Evolutionary conservation across 345 rosid genomes (phyloP).

Genomic region (Erodium maritimum): DNA sequence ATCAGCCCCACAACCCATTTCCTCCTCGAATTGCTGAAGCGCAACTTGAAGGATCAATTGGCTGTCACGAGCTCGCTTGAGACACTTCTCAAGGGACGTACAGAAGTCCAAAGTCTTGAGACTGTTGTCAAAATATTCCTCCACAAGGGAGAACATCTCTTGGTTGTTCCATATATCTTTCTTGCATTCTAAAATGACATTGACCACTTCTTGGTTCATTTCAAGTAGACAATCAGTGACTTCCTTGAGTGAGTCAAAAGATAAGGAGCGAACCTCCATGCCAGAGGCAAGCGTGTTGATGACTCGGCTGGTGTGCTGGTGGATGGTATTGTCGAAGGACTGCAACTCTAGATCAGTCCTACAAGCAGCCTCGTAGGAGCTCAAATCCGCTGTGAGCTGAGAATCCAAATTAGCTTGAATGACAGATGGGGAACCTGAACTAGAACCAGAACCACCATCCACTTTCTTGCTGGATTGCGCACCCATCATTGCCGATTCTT

Average conservation of each 20-base stretch:
- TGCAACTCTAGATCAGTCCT: conserved; percentile 44
- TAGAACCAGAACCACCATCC: conserved; percentile 8
- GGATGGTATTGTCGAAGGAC: conserved; percentile 42
- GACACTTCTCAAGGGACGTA: conserved; percentile 45
- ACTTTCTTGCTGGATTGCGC: not conserved
- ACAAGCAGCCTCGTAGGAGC: conserved; percentile 62
- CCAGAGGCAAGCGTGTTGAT: conserved; percentile 40
- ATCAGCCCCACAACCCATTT: conserved; percentile 14
- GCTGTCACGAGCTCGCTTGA: conserved; percentile 47
- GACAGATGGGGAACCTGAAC: conserved; percentile 9
- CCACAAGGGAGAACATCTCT: conserved; percentile 46
- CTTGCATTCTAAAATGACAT: conserved; percentile 43
- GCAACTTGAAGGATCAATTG: conserved; percentile 53
- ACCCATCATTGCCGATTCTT: not conserved
- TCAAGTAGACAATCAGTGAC: conserved; percentile 49
- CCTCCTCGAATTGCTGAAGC: conserved; percentile 47
- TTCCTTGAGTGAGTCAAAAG: conserved; percentile 32
- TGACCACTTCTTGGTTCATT: conserved; percentile 59
- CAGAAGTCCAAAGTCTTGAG: conserved; percentile 56
- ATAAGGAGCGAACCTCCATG: conserved; percentile 30
- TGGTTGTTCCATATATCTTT: conserved; percentile 54
- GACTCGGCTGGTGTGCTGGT: conserved; percentile 46
- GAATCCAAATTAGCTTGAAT: conserved; percentile 10
- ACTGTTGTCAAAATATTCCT: conserved; percentile 50
- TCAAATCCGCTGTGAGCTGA: conserved; percentile 26